Base-by-base conservation (phyloP, 169 alveolate genomes). In the Eimeria brunetti region DNA sequence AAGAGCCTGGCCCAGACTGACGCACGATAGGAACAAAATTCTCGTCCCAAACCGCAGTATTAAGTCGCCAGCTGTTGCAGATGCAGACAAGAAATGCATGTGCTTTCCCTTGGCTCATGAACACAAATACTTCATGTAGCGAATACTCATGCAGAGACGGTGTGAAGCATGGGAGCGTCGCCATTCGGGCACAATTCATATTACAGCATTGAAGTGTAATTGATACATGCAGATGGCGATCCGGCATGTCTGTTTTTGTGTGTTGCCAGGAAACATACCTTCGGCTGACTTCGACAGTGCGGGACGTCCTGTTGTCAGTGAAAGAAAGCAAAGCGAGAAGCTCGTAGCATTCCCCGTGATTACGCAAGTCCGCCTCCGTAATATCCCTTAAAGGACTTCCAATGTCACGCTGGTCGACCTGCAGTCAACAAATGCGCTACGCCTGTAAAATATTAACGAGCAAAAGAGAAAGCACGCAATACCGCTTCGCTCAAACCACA, bases 221-320 rank as follows among this genome's bases (percentile, higher is more conserved):
- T n/a, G 46, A 33, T 27, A 33, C 49, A 67, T 27, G 30, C 53
- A 38, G 53, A 16, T 7, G 83, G 51, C 18, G 83, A 7, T 73
- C 33, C 83, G 30, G 11, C 44, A 1, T 49, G 88, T 46, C 44
- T 44, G 18, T 49, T n/a, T n/a, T n/a, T n/a, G n/a, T n/a, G n/a
- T n/a, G n/a, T n/a, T n/a, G n/a, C n/a, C n/a, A n/a, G n/a, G 27
- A 38, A 56, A 33, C 84, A 11, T 62, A 93, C 96, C 97, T 96
- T 58, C 96, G 94, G 69, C 97, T 93, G 67, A 96, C 95, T 67
- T 96, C 97, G 18, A 96, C 90, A 5, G 95, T 94, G 44, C 96
- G 96, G n/a, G 97, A 94, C 60, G 97, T 95, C 91, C 92, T 95
- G 88, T 95, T 96, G 67, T 96, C 97, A 14, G 95, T 90, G 81